A percentile compares a stretch with the other conserved stretches of the same genome.
These are phyloP conservation scores for Aspergillus taichungensis DNA, from an alignment of 495 filamentous ascomycete genomes.

Conservation along the genomic window DNA sequence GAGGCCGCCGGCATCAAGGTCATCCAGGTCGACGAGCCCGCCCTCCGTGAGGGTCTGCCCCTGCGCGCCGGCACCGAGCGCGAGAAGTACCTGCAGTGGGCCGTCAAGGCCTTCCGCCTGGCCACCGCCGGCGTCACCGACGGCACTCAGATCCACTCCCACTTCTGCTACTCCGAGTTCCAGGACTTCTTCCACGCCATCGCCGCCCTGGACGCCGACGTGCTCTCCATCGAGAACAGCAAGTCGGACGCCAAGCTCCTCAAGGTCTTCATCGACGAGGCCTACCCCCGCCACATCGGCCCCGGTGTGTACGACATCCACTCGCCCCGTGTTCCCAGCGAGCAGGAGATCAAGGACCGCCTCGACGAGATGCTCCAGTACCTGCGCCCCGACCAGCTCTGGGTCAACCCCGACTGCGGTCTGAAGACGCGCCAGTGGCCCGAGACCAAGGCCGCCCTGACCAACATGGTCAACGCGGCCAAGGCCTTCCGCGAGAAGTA, in stretches of 20 bases:
- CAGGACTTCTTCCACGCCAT: constrained; percentile 99
- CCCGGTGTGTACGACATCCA: constrained; percentile 99
- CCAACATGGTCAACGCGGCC: constrained; percentile 91
- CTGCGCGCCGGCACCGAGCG: constrained; percentile 87
- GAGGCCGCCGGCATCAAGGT: constrained; percentile 92
- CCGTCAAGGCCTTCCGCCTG: constrained; percentile 93
- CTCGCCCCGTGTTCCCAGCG: constrained; percentile 87
- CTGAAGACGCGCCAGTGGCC: constrained; percentile 96
- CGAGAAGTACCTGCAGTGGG: constrained; percentile 91
- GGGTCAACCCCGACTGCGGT: constrained; percentile 98
- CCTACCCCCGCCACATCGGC: constrained; percentile 96
- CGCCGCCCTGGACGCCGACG: constrained; percentile 93
- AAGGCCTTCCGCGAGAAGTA: constrained; percentile 93
- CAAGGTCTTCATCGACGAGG: constrained; percentile 94
- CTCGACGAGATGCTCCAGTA: constrained; percentile 94
- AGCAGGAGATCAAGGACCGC: constrained; percentile 95
- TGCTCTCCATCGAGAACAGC: constrained; percentile 98
- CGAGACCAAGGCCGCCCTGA: constrained; percentile 88
- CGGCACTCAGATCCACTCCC: constrained; percentile 96
- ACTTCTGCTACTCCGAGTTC: constrained; percentile 99
- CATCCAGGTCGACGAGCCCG: constrained; percentile 98
- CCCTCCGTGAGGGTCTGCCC: constrained; percentile 97
- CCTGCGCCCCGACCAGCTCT: constrained; percentile 91
- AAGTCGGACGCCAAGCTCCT: constrained; percentile 99
- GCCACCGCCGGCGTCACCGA: constrained; percentile 84